Evolutionary conservation across 2,329 filamentous ascomycete species (phyloP), one percentile per base, ranked within the genome.

Genomic region (Clarireedia monteithiana): DNA sequence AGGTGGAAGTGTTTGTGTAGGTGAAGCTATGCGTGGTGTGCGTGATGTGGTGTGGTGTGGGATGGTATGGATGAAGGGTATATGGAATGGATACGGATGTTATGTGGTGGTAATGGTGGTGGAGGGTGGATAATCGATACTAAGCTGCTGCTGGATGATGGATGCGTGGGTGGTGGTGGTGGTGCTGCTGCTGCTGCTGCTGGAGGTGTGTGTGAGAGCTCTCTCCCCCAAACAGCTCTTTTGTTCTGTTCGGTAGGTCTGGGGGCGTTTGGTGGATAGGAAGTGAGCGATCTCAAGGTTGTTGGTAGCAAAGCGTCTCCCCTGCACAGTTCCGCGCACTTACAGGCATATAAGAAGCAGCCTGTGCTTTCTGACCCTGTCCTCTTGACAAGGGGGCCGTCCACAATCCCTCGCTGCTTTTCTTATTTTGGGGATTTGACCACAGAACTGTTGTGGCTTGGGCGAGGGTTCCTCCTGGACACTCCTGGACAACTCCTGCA

Each of bases 401-500:
- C 17, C 15, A 14, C 17, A 51, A 39, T 56, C 30, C 49, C 23
- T 56, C 36, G 40, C 48, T 58, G 52, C 44, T 51, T 48, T 50
- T 48, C 27, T 27, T n/a, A 10, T 27, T 47, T 48, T 30, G 26
- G 42, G 27, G 34, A 36, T 36, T 17, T 24, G 45, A 54, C 23
- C 44, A 54, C 44, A 34, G 49, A 39, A 50, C 38, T 55, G 56
- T 55, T 48, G 58, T 59, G 58, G 55, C 55, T 59, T 51, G 50
- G 55, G 10, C 50, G 55, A 54, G 55, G 58, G 50, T 20, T 40
- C 45, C 24, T 27, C 47, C 36, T 24, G 48, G 38, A 46, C 47
- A 36, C 50, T 17, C 3, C 26, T 46, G 17, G 9, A 30, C 27
- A 30, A 6, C 27, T 9, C 27, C 27, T 30, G 30, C 30, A 34